Base-by-base conservation (phyloP, 176 grass and related monocot species). In the Aegilops bicornis region DNA sequence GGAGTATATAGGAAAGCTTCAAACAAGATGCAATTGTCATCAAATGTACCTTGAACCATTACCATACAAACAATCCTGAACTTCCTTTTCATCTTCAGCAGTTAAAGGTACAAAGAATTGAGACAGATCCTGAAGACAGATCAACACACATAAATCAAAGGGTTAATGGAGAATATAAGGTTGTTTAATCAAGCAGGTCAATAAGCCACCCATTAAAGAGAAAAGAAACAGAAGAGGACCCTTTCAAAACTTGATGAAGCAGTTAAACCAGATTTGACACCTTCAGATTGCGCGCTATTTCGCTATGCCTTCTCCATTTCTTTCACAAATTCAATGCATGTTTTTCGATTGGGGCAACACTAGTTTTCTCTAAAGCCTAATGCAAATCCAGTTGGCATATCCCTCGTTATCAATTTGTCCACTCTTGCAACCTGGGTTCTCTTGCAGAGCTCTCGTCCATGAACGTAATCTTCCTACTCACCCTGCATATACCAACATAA, bases 31-130 rank as follows among this genome's bases (percentile, higher is more conserved):
- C 39, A 73, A 31, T 2, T 43, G 40, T 85, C 8, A 15, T 83
- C 20, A 85, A 83, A 71, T 39, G 32, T 87, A 88, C 88, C 89
- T 94, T 47, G 78, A 77, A 78, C 91, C 92, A 71, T 27, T 73
- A 76, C 73, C 65, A 22, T 83, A 77, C 77, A 97, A 85, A 70
- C 82, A 90, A 35, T 58, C 29, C 9, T 42, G 13, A 12, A 95
- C 86, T 80, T 78, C 79, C 19, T 72, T 62, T 81, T 91, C 79
- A 84, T 97, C 95, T 89, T 97, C 84, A 22, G 45, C 76, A 63
- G 92, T 93, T 40, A 97, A 78, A 84, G 79, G 87, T 79, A 19
- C 69, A 88, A 92, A 94, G 64, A 83, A 64, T 73, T 88, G 88
- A 88, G 69, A 79, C 59, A 91, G 65, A 88, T 91, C 86, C 95